phyloP scores from a whole-genome alignment of 306 rosid genomes.

The Lathyrus aphaca region DNA sequence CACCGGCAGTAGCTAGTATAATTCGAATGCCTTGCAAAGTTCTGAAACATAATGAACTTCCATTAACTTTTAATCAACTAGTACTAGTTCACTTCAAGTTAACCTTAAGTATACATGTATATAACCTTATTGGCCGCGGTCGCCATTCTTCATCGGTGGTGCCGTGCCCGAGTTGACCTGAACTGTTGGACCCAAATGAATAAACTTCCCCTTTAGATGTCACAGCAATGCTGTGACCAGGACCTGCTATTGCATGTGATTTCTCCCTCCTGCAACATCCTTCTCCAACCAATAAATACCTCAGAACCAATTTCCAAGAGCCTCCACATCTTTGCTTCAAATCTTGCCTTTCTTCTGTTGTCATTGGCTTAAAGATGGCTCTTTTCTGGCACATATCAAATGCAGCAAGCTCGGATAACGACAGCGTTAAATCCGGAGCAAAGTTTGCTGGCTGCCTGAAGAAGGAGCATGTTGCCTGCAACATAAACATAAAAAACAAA shows the following conservation, averaged over 20 bases:
- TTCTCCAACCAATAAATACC: slow-evolving; percentile 88
- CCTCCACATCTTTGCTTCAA: slow-evolving; percentile 93
- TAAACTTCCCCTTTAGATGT: slow-evolving; percentile 79
- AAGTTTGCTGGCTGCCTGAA: slow-evolving; percentile 88
- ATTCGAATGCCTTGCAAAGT: slow-evolving; percentile 83
- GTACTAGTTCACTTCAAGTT: slow-evolving; percentile 43
- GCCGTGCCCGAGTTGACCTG: slow-evolving; percentile 96
- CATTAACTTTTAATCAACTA: slow-evolving; percentile 50
- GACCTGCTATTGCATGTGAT: slow-evolving; percentile 93
- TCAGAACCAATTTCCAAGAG: slow-evolving; percentile 91
- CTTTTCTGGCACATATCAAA: slow-evolving; percentile 89
- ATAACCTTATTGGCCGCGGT: slow-evolving; percentile 85
- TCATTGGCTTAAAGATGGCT: slow-evolving; percentile 90
- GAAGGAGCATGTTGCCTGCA: slow-evolving; percentile 97
- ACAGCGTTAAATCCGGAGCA: slow-evolving; percentile 74
- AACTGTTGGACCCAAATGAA: slow-evolving; percentile 86
- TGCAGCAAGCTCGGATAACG: slow-evolving; percentile 90
- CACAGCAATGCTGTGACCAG: slow-evolving; percentile 95
- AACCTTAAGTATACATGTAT: slow-evolving; percentile 42
- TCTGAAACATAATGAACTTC: slow-evolving; percentile 74
- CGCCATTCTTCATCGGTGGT: slow-evolving; percentile 73
- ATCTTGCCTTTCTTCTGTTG: slow-evolving; percentile 57
- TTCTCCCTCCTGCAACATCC: slow-evolving; percentile 89
- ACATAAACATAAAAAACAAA: slow-evolving; percentile 48
- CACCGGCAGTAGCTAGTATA: slow-evolving; percentile 87